Base-by-base conservation (phyloP, 495 filamentous ascomycete genomes). In the Parathielavia hyrcaniae region DNA sequence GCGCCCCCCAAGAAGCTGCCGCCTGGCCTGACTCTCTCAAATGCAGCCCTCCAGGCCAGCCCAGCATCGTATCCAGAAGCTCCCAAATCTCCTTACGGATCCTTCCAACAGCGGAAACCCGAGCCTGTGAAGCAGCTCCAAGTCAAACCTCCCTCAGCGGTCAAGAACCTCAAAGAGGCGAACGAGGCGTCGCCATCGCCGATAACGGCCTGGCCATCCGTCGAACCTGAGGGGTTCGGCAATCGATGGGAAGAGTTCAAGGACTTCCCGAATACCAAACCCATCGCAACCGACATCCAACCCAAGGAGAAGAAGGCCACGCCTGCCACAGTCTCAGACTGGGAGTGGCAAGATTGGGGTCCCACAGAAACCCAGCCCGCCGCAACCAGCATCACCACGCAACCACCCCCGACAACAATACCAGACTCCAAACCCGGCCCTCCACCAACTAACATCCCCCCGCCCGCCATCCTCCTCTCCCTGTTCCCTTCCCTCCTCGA, bases 391-490 rank as follows among this genome's bases (percentile, higher is more conserved):
- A 17, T 13, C 47, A 32, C 17, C 4, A 19, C 52, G 22, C 44
- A 36, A 9, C 55, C 16, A 39, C 32, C 49, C 22, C 11, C 41
- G 7, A 4, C 32, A 20, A 36, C 34, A 1, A 5, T 13, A 22
- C 39, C 44, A 17, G 36, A 43, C 5, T 9, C 20, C 40, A 41
- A 30, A 14, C 50, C 50, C 0, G 65, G 69, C 22, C 69, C 75
- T 36, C 88, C 90, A 7, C 91, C 91, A 53, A 89, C 86, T 10
- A 96, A 95, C 69, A 83, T 96, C 5, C 92, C 93, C 19, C 90
- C 93, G 2, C 95, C 95, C 9, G 86, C 87, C 16, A 75, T 93
- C 47, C 75, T 97, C 6, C 77, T 98, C 23, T 79, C 88, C 38
- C 68, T 90, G 11, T 88, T 96, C 65, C 81, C 87, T 26, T 69